Percentiles rank a stretch among this genome's conserved stretches.
Conservation (phyloP, 306 rosid genomes). For the Medicago ruthenica region DNA sequence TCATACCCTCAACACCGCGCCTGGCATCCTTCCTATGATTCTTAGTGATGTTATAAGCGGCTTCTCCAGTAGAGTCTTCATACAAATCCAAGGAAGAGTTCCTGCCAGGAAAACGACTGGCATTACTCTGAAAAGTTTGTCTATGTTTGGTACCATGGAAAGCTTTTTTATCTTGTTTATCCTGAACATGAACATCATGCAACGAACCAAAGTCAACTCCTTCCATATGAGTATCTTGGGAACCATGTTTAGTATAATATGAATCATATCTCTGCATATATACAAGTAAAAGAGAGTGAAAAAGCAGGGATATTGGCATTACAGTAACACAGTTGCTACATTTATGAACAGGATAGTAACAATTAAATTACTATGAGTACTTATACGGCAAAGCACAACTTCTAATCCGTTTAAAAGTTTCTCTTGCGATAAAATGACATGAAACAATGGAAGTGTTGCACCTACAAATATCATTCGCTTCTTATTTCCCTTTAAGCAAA, state of each 20-base stretch:
- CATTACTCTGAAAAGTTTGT: constrained; percentile 43
- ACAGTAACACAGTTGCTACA: neutral
- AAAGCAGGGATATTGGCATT: constrained; percentile 19
- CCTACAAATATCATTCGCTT: too few relatives aligned
- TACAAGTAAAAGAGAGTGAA: constrained; percentile 35
- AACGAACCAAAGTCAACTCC: constrained; percentile 58
- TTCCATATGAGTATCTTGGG: constrained; percentile 66
- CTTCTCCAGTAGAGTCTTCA: constrained; percentile 65
- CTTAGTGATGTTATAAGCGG: constrained; percentile 56
- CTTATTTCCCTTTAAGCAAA: too few relatives aligned
- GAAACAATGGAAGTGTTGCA: too few relatives aligned
- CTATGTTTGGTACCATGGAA: constrained; percentile 51
- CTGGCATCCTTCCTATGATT: constrained; percentile 57
- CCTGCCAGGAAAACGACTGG: constrained; percentile 53
- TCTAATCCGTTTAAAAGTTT: too few relatives aligned
- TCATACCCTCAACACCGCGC: constrained; percentile 60
- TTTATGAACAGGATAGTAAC: neutral
- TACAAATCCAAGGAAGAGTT: constrained; percentile 69
- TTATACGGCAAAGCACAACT: too few relatives aligned
- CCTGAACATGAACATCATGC: constrained; percentile 63
- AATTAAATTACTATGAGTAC: too few relatives aligned
- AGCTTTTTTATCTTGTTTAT: constrained; percentile 64
- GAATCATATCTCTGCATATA: constrained; percentile 69
- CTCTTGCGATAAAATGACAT: too few relatives aligned
- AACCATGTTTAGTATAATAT: constrained; percentile 60